These are phyloP conservation scores for Dissoconium aciculare DNA, from an alignment of 2,329 filamentous ascomycete genomes.

Conservation along the genomic window DNA sequence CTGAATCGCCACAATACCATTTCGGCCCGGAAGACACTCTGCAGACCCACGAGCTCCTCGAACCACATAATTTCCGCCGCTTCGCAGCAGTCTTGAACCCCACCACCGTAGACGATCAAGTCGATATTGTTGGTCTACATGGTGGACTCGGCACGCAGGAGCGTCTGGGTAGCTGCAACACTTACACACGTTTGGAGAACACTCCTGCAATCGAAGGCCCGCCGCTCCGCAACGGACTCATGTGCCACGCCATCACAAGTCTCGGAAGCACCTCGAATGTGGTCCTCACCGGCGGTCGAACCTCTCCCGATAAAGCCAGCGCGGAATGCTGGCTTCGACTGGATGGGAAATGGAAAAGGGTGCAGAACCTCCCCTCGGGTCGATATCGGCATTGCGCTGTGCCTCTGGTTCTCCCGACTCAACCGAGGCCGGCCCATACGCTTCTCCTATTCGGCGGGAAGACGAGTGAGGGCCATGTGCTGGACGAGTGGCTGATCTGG, in stretches of 20 bases:
- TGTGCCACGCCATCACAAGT: conserved; percentile 65
- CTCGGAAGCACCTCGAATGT: conserved; percentile 40
- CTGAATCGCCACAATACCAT: conserved; percentile 14
- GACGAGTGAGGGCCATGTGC: conserved; percentile 27
- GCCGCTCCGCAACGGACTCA: conserved; percentile 27
- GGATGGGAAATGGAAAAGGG: conserved; percentile 47
- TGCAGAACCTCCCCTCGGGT: conserved; percentile 50
- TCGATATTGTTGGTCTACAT: conserved; percentile 25
- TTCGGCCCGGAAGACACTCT: conserved; percentile 14
- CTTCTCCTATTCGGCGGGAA: conserved; percentile 35
- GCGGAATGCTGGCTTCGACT: conserved; percentile 63
- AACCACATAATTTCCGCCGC: conserved; percentile 21
- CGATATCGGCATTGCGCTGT: conserved; percentile 62
- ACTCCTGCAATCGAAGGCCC: conserved; percentile 15
- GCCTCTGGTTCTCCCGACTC: conserved; percentile 24
- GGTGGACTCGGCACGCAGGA: conserved; percentile 35
- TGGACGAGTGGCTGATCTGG: conserved; percentile 34
- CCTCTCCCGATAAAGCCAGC: conserved; percentile 55
- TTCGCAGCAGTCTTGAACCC: conserved; percentile 27
- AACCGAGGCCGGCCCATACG: conserved; percentile 20
- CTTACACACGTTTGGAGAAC: conserved; percentile 25
- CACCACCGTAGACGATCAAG: conserved; percentile 14
- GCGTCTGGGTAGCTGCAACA: conserved; percentile 33
- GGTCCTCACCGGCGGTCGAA: conserved; percentile 61
- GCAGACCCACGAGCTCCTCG: conserved; percentile 17